Evolutionary conservation across 768 basidiomycete species (phyloP).

Genomic region (Naganishia antarctica): DNA sequence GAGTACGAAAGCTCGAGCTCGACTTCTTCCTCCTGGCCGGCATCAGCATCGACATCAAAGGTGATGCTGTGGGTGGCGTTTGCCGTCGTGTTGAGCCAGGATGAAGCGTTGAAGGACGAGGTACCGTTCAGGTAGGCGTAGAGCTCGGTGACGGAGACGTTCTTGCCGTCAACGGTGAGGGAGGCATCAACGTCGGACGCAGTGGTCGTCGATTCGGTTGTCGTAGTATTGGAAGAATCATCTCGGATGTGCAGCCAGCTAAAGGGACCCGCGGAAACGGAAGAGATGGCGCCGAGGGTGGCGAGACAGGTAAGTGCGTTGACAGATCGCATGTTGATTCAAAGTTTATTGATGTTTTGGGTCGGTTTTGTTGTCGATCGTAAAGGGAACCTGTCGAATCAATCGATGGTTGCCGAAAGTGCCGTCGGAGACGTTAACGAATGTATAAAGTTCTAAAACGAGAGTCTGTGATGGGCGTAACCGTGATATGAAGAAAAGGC

Average conservation of each 20-base stretch:
- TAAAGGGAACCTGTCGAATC: background rate
- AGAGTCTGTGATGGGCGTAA: background rate
- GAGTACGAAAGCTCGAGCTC: conserved; percentile 15
- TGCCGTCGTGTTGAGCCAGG: conserved; percentile 16
- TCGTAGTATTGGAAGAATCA: background rate
- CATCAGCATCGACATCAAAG: background rate
- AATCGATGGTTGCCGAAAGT: conserved; percentile 5
- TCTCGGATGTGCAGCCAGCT: conserved; percentile 18
- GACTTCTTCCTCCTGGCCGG: background rate
- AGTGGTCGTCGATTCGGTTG: background rate
- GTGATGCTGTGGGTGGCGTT: conserved; percentile 16
- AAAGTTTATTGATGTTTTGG: too few species aligned
- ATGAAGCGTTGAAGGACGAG: conserved; percentile 3
- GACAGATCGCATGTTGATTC: conserved; percentile 10
- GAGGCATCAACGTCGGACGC: background rate
- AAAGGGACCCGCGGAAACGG: conserved; percentile 12
- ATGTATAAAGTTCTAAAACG: conserved; percentile 3
- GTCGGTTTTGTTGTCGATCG: background rate
- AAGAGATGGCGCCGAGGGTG: conserved; percentile 17
- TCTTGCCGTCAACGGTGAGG: conserved; percentile 14
- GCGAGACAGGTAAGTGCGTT: conserved; percentile 21
- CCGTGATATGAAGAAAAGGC: background rate
- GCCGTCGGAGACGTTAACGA: conserved; percentile 9
- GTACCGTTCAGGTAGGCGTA: conserved; percentile 18
- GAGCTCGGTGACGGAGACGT: conserved; percentile 6